Conservation (phyloP, 2,329 filamentous ascomycete genomes). For the Pestalotiopsis sp. region DNA sequence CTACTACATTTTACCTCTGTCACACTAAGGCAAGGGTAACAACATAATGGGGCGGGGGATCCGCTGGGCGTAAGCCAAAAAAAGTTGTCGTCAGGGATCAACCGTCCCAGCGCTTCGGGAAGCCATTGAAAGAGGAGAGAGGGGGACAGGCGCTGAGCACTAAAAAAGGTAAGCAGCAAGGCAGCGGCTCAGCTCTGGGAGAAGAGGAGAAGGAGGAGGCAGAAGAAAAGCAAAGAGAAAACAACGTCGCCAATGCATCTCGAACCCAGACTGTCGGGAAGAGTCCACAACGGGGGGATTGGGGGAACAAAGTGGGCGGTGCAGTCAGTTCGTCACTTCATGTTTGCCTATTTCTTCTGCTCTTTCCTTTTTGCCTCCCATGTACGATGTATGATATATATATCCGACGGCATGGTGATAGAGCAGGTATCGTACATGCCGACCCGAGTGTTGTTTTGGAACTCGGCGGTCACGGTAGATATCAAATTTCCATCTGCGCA, state of each 20-base stretch:
- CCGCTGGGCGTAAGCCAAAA: neutral
- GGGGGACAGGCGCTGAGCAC: neutral
- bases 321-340: neutral
- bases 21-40: neutral
- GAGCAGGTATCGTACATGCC: too few relatives aligned
- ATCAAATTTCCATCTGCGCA: too few relatives aligned
- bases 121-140: neutral
- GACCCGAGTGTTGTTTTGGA: neutral
- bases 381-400: neutral
- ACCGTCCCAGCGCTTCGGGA: slow-evolving; percentile 2
- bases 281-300: neutral
- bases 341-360: neutral
- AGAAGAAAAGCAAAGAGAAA: neutral
- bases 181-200: neutral
- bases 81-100: slow-evolving; percentile 1
- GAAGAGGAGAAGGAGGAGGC: neutral
- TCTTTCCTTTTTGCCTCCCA: neutral
- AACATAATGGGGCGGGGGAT: neutral
- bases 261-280: neutral
- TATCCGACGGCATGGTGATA: neutral
- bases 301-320: neutral
- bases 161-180: neutral
- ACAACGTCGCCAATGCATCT: neutral
- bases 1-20: neutral
- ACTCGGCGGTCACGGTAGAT: too few relatives aligned